Evolutionary conservation across 202 grass and related monocot species (phyloP).

Genomic region (Carex arenaria): DNA sequence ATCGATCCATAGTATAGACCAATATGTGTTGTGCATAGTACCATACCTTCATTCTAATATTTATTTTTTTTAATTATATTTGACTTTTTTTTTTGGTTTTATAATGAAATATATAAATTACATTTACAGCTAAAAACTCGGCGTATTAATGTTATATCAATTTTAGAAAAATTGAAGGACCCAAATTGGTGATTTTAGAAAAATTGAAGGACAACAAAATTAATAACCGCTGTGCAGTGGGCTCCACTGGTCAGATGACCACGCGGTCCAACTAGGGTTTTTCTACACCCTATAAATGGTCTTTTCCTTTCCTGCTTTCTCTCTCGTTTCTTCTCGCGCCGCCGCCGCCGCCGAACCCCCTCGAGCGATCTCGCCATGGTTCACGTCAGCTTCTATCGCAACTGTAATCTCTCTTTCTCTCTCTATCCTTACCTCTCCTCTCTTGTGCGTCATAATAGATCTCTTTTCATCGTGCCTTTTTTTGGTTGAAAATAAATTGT

Average conservation of each 20-base stretch:
- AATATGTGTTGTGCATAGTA: no score
- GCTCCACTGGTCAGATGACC: not conserved
- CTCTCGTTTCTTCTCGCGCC: slow-evolving; percentile 12
- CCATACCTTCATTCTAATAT: no score
- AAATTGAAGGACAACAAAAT: not conserved
- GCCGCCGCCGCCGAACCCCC: slow-evolving; percentile 5
- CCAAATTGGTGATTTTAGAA: not conserved
- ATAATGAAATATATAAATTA: no score
- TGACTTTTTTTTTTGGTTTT: no score
- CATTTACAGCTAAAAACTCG: no score
- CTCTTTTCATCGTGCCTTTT: not conserved
- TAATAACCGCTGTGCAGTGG: not conserved
- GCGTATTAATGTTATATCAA: no score
- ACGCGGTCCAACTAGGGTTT: slow-evolving; percentile 47
- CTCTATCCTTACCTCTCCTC: not conserved
- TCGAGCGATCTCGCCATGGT: slow-evolving; percentile 48
- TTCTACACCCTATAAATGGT: slow-evolving; percentile 26
- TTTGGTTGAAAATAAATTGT: not conserved
- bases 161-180: no score
- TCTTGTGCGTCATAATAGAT: not conserved
- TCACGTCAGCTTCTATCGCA: slow-evolving; percentile 85
- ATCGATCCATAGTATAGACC: no score
- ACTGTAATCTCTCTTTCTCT: slow-evolving; percentile 38
- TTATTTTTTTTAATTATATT: no score
- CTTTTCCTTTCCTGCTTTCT: not conserved